phyloP scores from a whole-genome alignment of 1,139 yeast genomes.

The Citeromyces hawaiiensis region DNA sequence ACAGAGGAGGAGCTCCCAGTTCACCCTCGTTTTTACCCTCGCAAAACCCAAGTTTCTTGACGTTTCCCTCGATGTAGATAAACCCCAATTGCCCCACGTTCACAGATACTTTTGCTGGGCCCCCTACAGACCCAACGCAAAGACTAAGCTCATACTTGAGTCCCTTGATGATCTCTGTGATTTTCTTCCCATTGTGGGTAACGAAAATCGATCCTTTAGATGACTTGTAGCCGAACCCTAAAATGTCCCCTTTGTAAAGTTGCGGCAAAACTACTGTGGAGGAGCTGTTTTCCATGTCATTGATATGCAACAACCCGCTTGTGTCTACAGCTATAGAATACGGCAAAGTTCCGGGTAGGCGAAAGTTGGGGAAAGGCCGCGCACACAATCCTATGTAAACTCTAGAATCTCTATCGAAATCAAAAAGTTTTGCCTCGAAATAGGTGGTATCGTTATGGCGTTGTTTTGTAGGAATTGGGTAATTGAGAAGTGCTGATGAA shows the following conservation, averaged over 20 bases:
- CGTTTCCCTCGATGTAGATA: slow-evolving; percentile 93
- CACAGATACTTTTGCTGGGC: slow-evolving; percentile 64
- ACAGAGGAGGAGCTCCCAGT: slow-evolving; percentile 68
- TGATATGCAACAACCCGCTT: slow-evolving; percentile 68
- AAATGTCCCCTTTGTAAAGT: slow-evolving; percentile 73
- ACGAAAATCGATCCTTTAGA: slow-evolving; percentile 74
- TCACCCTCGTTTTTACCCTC: slow-evolving; percentile 51
- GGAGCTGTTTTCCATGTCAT: slow-evolving; percentile 53
- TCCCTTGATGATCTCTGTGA: slow-evolving; percentile 74
- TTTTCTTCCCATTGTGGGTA: slow-evolving; percentile 81
- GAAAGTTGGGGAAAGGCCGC: slow-evolving; percentile 79
- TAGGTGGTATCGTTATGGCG: slow-evolving; percentile 52
- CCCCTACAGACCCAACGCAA: slow-evolving; percentile 69
- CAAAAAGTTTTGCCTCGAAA: slow-evolving; percentile 58
- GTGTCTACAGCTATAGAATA: slow-evolving; percentile 84
- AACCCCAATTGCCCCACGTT: slow-evolving; percentile 88
- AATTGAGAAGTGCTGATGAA: slow-evolving; percentile 38
- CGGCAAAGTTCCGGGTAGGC: slow-evolving; percentile 75
- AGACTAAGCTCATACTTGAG: slow-evolving; percentile 76
- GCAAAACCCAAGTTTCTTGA: slow-evolving; percentile 85
- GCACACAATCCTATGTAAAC: slow-evolving; percentile 73
- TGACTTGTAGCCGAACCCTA: slow-evolving; percentile 83
- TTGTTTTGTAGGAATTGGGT: slow-evolving; percentile 48
- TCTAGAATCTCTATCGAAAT: slow-evolving; percentile 28
- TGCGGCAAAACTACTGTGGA: slow-evolving; percentile 67